Base-by-base conservation (phyloP, 345 rosid species). In the Populus euphratica region DNA sequence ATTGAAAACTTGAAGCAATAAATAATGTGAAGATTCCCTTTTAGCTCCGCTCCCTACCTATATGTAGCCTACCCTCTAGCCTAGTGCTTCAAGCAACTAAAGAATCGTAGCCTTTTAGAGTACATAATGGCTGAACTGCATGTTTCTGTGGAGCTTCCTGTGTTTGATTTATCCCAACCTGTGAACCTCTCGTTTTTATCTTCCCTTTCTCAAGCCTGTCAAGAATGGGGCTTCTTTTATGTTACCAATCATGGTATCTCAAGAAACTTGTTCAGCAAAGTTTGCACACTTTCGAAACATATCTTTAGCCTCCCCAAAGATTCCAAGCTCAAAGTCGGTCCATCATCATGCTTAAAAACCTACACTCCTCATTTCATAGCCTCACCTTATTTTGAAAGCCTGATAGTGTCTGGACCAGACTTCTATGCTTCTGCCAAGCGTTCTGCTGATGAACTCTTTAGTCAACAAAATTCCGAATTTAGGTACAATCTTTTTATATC, bases 381-480 rank as follows among this genome's bases (percentile, higher is more conserved):
- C 36, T 93, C 94, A 44, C 97, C 97, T 23, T 93, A 85, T 76
- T 93, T 92, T 56, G 94, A 91, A 73, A 89, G 98, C 81, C 82
- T 93, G 10, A 76, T 83, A 33, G 90, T 93, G 21, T 82, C 88
- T 10, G 92, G 97, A 68, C 94, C 97, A 0, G 91, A 90, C 77
- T 93, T 90, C 87, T 83, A 85, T 38, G 41, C 76, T 43, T 92
- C 92, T 16, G 88, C 92, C 0, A 85, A 84, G 88, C 83, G 81
- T 78, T 90, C 89, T 56, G 87, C 86, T 21, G 86, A 81, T 78
- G 84, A 80, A 72, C 84, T 93, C 72, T 85, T 88, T 35, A 76
- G 78, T 38, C 88, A 87, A 31, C 81, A 77, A 52, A 84, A 79
- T 54, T 76, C 81, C 71, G 88, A 87, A 76, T 81, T 88, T 56